A percentile compares a stretch with the other conserved stretches of the same genome.
phyloP scores from a whole-genome alignment of 768 basidiomycete genomes.

The Suillus ampliporus region DNA sequence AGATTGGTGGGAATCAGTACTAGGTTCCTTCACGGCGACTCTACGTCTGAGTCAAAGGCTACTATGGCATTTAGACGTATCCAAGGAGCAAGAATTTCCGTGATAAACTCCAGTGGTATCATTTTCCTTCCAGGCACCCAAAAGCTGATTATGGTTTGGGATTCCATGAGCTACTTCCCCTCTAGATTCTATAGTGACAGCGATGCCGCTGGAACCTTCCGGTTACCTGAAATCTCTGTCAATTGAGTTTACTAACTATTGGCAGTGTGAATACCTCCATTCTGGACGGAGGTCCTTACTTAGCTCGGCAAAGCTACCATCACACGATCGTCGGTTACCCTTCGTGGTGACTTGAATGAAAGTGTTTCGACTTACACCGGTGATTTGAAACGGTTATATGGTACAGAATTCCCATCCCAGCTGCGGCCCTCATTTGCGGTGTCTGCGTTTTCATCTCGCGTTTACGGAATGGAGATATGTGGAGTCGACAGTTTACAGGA shows the following conservation, averaged over 20 bases:
- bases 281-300: constrained; percentile 67
- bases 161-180: too few relatives aligned
- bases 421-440: constrained; percentile 37
- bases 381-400: constrained; percentile 45
- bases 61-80: too few relatives aligned
- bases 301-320: constrained; percentile 63
- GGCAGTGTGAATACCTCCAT: constrained; percentile 72
- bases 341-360: constrained; percentile 69
- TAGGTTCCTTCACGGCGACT: constrained; percentile 63
- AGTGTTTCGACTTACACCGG: constrained; percentile 59
- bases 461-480: constrained; percentile 75
- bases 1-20: constrained; percentile 63
- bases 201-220: too few relatives aligned
- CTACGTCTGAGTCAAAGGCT: too few relatives aligned
- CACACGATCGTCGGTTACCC: constrained; percentile 52
- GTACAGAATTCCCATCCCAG: constrained; percentile 62
- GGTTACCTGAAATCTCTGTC: constrained; percentile 64
- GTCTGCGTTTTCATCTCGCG: constrained; percentile 47
- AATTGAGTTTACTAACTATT: constrained; percentile 61
- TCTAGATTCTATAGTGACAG: too few relatives aligned
- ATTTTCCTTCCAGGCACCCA: too few relatives aligned
- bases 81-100: too few relatives aligned
- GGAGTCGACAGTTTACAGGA: constrained; percentile 78
- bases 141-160: too few relatives aligned
- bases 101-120: too few relatives aligned